These are phyloP conservation scores for Pichia sp. DNA, from an alignment of 1,139 yeast genomes.

Conservation along the genomic window DNA sequence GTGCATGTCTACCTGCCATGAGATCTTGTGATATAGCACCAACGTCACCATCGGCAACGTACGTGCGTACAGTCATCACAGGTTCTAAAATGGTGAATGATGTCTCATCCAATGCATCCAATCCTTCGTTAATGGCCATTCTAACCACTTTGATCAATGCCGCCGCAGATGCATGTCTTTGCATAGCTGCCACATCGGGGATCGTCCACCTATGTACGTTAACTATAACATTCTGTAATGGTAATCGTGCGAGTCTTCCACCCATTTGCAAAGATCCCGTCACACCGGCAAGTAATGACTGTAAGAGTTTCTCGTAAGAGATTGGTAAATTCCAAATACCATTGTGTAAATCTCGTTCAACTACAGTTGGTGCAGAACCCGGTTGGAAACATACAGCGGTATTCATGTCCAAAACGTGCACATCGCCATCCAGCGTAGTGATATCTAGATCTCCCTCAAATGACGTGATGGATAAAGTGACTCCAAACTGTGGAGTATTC, in stretches of 20 bases:
- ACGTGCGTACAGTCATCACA: constrained; percentile 70
- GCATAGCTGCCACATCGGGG: constrained; percentile 41
- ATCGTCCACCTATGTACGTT: constrained; percentile 44
- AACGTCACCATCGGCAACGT: constrained; percentile 60
- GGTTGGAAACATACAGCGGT: constrained; percentile 27
- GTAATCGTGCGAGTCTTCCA: constrained; percentile 58
- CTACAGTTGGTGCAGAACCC: constrained; percentile 19
- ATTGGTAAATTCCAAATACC: constrained; percentile 42
- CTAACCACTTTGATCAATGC: constrained; percentile 40
- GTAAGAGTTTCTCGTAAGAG: constrained; percentile 44
- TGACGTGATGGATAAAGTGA: constrained; percentile 44
- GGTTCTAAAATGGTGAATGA: constrained; percentile 70
- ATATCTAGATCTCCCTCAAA: too few relatives aligned
- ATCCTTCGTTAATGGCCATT: constrained; percentile 35
- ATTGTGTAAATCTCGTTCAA: constrained; percentile 22
- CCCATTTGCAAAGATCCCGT: constrained; percentile 73
- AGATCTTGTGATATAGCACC: constrained; percentile 83
- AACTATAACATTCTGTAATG: constrained; percentile 57
- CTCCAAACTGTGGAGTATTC: constrained; percentile 18
- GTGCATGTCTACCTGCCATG: constrained; percentile 64
- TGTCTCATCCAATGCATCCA: constrained; percentile 23
- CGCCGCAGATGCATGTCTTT: constrained; percentile 25
- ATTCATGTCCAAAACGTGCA: constrained; percentile 28
- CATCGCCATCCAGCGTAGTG: constrained; percentile 19
- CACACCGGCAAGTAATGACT: constrained; percentile 51